Evolutionary conservation across 192 early-diverging fungal species (phyloP).

Genomic region (Coemansia reversa): DNA sequence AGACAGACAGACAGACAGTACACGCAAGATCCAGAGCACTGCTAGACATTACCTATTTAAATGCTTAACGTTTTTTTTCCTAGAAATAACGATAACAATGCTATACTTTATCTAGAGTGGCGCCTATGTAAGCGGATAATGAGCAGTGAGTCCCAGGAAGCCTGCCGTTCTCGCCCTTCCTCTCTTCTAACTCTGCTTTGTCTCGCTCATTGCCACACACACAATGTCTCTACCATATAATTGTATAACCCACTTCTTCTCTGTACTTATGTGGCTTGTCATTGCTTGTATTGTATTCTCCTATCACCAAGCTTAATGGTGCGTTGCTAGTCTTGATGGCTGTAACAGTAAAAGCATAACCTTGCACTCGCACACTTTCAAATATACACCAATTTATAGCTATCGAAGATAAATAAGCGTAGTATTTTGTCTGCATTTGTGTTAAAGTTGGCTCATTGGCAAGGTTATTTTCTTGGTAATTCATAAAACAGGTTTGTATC

Average conservation of each 20-base stretch:
- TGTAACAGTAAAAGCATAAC: neutral
- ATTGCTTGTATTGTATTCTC: neutral
- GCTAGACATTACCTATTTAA: too few species aligned
- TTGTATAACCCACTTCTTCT: neutral
- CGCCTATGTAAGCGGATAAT: neutral
- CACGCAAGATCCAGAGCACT: too few species aligned
- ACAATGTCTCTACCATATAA: neutral
- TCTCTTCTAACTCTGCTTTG: neutral
- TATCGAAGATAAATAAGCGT: neutral
- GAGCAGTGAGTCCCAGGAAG: neutral
- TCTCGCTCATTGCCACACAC: neutral
- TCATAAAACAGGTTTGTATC: too few species aligned
- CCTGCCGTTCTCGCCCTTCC: neutral
- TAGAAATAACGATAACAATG: neutral
- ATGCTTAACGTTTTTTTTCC: neutral
- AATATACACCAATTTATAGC: neutral
- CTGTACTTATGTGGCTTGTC: neutral
- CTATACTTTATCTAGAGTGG: neutral
- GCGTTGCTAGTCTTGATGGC: neutral
- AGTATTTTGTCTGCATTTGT: too few species aligned
- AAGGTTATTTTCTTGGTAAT: too few species aligned
- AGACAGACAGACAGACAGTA: too few species aligned
- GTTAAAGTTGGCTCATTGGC: too few species aligned
- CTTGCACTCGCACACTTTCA: neutral
- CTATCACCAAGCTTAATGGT: neutral